Evolutionary conservation across 495 filamentous ascomycete species (phyloP).

Genomic region (Aspergillus wentii): DNA sequence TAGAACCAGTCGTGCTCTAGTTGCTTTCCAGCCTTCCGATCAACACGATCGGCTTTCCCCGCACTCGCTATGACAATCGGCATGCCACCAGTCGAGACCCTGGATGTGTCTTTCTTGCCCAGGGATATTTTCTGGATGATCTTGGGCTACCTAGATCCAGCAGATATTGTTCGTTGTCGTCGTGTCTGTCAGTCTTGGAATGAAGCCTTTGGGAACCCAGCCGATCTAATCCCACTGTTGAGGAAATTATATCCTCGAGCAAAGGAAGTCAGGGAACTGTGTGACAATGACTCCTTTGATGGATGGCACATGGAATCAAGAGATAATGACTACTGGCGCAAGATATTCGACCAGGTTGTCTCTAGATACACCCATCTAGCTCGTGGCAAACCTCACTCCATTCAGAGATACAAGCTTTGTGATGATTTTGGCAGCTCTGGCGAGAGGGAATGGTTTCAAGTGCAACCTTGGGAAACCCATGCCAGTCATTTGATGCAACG

Average conservation of each 20-base stretch:
- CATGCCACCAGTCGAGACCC: no score
- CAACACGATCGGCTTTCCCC: no score
- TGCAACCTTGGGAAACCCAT: slow-evolving; percentile 54
- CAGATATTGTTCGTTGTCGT: slow-evolving; percentile 50
- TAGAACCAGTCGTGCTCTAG: no score
- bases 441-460: slow-evolving; percentile 39
- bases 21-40: no score
- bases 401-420: slow-evolving; percentile 42
- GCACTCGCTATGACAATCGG: no score
- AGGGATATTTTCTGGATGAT: slow-evolving; percentile 42
- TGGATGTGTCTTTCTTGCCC: slow-evolving; percentile 32
- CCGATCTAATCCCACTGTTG: slow-evolving; percentile 40
- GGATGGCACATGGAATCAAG: background rate
- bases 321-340: slow-evolving; percentile 27
- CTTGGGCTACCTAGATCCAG: slow-evolving; percentile 37
- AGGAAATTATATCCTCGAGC: slow-evolving; percentile 50
- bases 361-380: slow-evolving; percentile 53
- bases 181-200: slow-evolving; percentile 52
- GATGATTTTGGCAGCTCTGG: slow-evolving; percentile 29
- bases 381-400: slow-evolving; percentile 39
- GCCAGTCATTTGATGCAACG: slow-evolving; percentile 33
- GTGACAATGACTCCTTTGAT: background rate
- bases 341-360: slow-evolving; percentile 48
- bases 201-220: slow-evolving; percentile 46
- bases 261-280: slow-evolving; percentile 43